These are phyloP conservation scores for Skeletonema tropicum DNA, from an alignment of 108 stramenopile species.

Conservation along the genomic window DNA sequence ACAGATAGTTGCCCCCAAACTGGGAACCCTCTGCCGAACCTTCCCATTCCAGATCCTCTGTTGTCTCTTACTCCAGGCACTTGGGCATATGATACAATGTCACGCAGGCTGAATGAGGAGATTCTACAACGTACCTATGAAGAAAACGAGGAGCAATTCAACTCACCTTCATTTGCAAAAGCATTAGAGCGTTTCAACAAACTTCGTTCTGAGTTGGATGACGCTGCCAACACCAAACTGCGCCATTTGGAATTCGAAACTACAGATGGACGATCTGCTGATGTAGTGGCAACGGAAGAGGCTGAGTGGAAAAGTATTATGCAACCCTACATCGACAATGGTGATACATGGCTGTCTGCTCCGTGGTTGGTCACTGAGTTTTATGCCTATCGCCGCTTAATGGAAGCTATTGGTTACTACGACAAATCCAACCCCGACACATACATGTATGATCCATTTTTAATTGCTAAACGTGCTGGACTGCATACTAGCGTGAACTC, in stretches of 20 bases:
- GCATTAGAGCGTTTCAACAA: slow-evolving; percentile 63
- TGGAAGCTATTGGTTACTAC: slow-evolving; percentile 85
- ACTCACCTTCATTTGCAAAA: slow-evolving; percentile 55
- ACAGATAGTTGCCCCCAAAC: slow-evolving; percentile 26
- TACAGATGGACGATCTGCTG: slow-evolving; percentile 48
- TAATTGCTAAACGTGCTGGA: slow-evolving; percentile 77
- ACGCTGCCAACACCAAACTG: slow-evolving; percentile 64
- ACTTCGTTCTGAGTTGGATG: slow-evolving; percentile 75
- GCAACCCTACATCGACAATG: slow-evolving; percentile 63
- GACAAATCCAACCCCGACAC: slow-evolving; percentile 63
- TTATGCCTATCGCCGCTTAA: slow-evolving; percentile 90
- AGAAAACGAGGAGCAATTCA: slow-evolving; percentile 74
- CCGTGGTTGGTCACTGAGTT: slow-evolving; percentile 97
- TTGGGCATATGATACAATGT: slow-evolving; percentile 98
- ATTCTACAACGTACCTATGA: slow-evolving; percentile 91
- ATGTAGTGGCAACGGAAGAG: slow-evolving; percentile 46
- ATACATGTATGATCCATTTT: slow-evolving; percentile 91
- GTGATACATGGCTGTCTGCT: slow-evolving; percentile 90
- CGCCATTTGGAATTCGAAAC: slow-evolving; percentile 59
- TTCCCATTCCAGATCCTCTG: slow-evolving; percentile 75
- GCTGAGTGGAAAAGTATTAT: slow-evolving; percentile 87
- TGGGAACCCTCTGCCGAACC: slow-evolving; percentile 61
- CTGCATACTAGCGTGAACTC: slow-evolving; percentile 66
- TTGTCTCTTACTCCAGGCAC: slow-evolving; percentile 80
- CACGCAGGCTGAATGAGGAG: slow-evolving; percentile 88